Evolutionary conservation across 768 basidiomycete genomes (phyloP).

Genomic region (Dentipellis fragilis): DNA sequence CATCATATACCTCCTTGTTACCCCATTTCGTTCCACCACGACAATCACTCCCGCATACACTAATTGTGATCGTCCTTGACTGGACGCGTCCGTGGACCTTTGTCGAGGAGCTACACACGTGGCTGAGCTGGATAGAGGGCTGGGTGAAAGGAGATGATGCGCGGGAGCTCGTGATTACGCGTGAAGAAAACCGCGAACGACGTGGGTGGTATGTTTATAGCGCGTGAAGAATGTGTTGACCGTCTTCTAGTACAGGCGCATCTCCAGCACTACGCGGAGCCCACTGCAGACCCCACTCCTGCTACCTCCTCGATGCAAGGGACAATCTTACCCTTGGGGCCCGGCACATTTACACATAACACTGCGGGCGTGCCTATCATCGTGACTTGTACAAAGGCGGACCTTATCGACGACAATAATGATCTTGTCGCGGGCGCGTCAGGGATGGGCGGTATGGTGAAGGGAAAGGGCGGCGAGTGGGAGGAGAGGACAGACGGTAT

Average conservation of each 20-base stretch:
- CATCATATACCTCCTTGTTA: conserved; percentile 58
- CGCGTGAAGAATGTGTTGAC: neutral
- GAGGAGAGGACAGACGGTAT: conserved; percentile 93
- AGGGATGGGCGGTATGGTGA: conserved; percentile 86
- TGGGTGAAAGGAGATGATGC: conserved; percentile 68
- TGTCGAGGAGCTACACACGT: conserved; percentile 70
- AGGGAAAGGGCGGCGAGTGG: conserved; percentile 86
- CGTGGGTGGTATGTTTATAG: conserved; percentile 35
- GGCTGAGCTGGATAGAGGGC: conserved; percentile 79
- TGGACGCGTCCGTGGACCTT: conserved; percentile 96
- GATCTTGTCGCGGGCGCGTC: conserved; percentile 62
- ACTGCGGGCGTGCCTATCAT: conserved; percentile 76
- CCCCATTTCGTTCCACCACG: conserved; percentile 75
- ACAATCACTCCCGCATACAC: conserved; percentile 53
- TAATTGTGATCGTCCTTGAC: conserved; percentile 81
- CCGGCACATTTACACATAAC: conserved; percentile 84
- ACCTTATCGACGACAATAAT: conserved; percentile 77
- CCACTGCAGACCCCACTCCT: conserved; percentile 56
- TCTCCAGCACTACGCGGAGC: conserved; percentile 85
- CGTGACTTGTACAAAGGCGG: conserved; percentile 88
- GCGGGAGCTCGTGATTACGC: conserved; percentile 61
- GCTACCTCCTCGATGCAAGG: conserved; percentile 53
- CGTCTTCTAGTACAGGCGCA: conserved; percentile 64
- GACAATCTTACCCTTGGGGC: conserved; percentile 72
- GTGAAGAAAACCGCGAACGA: conserved; percentile 77